Percentiles rank a stretch among this genome's conserved stretches.
Evolutionary conservation across 179 eudicot genomes (phyloP).

Genomic region (Vitellaria paradoxa): DNA sequence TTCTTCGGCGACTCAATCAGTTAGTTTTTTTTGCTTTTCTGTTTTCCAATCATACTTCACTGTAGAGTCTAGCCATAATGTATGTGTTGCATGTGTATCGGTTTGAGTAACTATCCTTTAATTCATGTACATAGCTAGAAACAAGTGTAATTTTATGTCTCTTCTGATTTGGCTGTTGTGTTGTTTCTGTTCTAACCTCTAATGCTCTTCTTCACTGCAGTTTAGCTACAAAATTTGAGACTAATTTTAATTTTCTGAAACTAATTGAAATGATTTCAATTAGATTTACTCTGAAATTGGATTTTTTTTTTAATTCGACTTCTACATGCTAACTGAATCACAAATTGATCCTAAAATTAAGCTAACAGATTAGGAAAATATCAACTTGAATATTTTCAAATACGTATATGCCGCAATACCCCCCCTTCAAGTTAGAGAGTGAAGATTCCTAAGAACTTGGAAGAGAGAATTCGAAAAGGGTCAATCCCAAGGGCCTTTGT

Average conservation of each 20-base stretch:
- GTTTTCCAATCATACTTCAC: not conserved
- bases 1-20: not conserved
- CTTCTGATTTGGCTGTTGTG: not conserved
- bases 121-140: not conserved
- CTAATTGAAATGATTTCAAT: not conserved
- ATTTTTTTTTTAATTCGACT: too few relatives aligned
- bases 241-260: not conserved
- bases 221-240: not conserved
- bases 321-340: not conserved
- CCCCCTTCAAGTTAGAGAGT: too few relatives aligned
- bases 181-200: not conserved
- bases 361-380: too few relatives aligned
- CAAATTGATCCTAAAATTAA: too few relatives aligned
- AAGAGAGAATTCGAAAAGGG: too few relatives aligned
- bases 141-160: not conserved
- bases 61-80: not conserved
- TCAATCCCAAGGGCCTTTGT: too few relatives aligned
- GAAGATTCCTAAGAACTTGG: too few relatives aligned
- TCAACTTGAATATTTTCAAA: too few relatives aligned
- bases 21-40: not conserved
- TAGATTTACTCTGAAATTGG: not conserved
- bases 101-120: not conserved
- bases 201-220: not conserved
- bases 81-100: not conserved
- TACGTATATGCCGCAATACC: too few relatives aligned